A percentile compares a stretch with the other conserved stretches of the same genome.
Conservation (phyloP, 1,284 basidiomycete species). For the Ustanciosporium gigantosporum region DNA sequence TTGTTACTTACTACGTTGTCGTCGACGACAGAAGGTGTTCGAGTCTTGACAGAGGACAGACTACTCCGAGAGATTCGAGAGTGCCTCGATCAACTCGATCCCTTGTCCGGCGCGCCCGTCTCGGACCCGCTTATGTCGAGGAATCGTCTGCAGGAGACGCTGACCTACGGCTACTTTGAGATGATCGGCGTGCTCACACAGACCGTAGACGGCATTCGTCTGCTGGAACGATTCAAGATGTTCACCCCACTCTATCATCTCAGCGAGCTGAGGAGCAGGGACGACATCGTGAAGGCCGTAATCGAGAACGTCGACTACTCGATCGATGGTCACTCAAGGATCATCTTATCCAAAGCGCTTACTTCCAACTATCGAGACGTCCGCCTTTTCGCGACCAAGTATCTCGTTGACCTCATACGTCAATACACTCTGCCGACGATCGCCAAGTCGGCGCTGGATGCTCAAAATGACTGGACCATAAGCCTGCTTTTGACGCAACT, state of each 20-base stretch:
- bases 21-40: slow-evolving; percentile 78
- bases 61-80: slow-evolving; percentile 83
- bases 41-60: slow-evolving; percentile 83
- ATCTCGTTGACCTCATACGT: slow-evolving; percentile 69
- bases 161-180: slow-evolving; percentile 91
- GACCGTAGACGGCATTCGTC: slow-evolving; percentile 80
- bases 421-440: slow-evolving; percentile 10
- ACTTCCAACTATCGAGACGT: slow-evolving; percentile 64
- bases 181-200: slow-evolving; percentile 91
- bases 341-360: slow-evolving; percentile 85
- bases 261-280: slow-evolving; percentile 83
- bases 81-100: slow-evolving; percentile 88
- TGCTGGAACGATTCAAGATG: slow-evolving; percentile 86
- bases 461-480: slow-evolving; percentile 46
- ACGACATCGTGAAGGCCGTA: slow-evolving; percentile 87
- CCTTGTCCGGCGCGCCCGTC: slow-evolving; percentile 65
- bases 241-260: slow-evolving; percentile 95
- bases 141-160: slow-evolving; percentile 76
- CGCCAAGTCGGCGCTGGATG: background rate
- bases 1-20: slow-evolving; percentile 80
- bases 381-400: slow-evolving; percentile 82
- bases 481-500: slow-evolving; percentile 85
- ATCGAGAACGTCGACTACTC: slow-evolving; percentile 79
- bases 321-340: slow-evolving; percentile 47
- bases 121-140: slow-evolving; percentile 80